phyloP scores from a whole-genome alignment of 306 rosid species.

The Quercus robur region DNA sequence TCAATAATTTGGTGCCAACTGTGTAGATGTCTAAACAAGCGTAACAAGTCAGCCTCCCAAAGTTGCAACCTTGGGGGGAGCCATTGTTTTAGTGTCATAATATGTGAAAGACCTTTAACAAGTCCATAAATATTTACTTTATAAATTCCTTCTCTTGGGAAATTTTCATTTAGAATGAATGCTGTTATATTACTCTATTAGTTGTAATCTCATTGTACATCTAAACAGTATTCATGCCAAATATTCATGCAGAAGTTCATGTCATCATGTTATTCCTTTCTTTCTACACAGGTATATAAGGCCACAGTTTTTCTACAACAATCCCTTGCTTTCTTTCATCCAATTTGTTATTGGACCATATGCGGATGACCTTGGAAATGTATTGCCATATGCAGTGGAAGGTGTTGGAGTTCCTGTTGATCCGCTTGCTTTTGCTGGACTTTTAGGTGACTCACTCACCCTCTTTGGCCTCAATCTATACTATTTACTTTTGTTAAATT shows the following conservation, averaged over 20 bases:
- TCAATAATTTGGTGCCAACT: not conserved
- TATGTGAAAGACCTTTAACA: not conserved
- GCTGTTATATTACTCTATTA: not conserved
- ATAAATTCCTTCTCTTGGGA: not conserved
- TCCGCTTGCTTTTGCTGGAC: conserved; percentile 97
- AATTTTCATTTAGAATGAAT: not conserved
- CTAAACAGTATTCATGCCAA: not conserved
- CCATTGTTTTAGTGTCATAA: not conserved
- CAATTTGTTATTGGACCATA: conserved; percentile 87
- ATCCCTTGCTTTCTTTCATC: conserved; percentile 83
- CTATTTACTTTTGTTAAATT: not conserved
- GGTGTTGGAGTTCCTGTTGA: conserved; percentile 99
- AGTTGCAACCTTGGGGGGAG: not conserved
- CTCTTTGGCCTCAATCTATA: not conserved
- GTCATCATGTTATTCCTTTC: not conserved
- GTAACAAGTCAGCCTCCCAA: not conserved
- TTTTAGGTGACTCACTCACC: conserved; percentile 51
- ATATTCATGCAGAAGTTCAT: not conserved
- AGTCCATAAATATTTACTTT: not conserved
- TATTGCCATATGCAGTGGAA: conserved; percentile 89
- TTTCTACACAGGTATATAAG: conserved; percentile 74
- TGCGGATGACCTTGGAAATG: conserved; percentile 92
- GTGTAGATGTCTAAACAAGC: not conserved
- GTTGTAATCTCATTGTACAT: not conserved
- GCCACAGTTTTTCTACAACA: conserved; percentile 89